Base-by-base conservation (phyloP, 768 basidiomycete species). In the Epithele typhae region DNA sequence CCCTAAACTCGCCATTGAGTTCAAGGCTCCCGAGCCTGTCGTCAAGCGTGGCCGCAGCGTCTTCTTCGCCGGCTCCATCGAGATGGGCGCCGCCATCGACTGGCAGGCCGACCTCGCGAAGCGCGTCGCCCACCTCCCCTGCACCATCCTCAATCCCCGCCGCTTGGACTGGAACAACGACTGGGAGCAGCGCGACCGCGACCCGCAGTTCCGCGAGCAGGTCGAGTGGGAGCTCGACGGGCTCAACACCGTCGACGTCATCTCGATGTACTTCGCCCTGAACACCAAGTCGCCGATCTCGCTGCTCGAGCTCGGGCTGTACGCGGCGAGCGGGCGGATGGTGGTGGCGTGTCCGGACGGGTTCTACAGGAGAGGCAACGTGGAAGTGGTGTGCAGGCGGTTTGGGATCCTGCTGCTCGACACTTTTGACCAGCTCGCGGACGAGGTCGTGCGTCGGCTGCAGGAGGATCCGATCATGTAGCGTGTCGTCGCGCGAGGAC, bases 1-100 rank as follows among this genome's bases (percentile, higher is more conserved):
- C 5, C 11, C n/a, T 15, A 30, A 30, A 30, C 27, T 7, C 7
- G 27, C 27, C 14, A 30, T 30, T 14, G 27, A 7, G 8, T 7
- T 30, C 27, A 30, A 30, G 27, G 27, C 27, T 7, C 27, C 27
- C 8, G 27, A 30, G 27, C 7, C 7, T 7, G 35, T 36, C 35
- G n/a, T n/a, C 7, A 7, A 8, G 35, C 35, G 35, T n/a, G 35
- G 35, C 8, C 35, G 15, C 35, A n/a, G 25, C 25, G 32, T 43
- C 32, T 43, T 43, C 42, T 33, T 43, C 32, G 42, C 42, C 4
- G 42, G 42, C 32, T 43, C 42, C 19, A 43, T 43, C 42, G 42
- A 43, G 33, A 6, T 12, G 22, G 32, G 32, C 32, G 8, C 19
- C 22, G 42, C 42, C 4, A 14, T 9, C 10, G 6, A 12, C 7